Evolutionary conservation across 1,139 yeast genomes (phyloP).

Genomic region (Blastobotrys capitulatus): DNA sequence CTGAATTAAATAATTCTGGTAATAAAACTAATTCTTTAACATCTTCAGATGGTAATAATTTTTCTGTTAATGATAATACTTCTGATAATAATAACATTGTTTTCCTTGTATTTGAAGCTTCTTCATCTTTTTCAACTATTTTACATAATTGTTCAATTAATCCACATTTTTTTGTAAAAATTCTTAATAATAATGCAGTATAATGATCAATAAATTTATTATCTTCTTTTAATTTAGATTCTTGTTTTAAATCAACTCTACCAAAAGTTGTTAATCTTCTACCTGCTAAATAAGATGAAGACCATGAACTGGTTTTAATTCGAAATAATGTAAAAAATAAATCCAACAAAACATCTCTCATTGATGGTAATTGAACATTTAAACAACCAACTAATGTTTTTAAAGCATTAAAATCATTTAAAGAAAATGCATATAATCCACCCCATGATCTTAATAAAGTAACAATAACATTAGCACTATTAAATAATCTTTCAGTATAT

Average conservation of each 20-base stretch:
- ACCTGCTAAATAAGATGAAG: slow-evolving; percentile 38
- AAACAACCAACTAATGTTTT: slow-evolving; percentile 58
- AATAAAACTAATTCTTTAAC: slow-evolving; percentile 28
- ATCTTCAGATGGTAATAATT: slow-evolving; percentile 44
- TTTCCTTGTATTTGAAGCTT: slow-evolving; percentile 47
- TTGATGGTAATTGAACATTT: slow-evolving; percentile 47
- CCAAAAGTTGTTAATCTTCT: slow-evolving; percentile 31
- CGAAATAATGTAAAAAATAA: slow-evolving; percentile 63
- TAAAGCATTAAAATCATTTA: slow-evolving; percentile 53
- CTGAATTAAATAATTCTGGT: slow-evolving; percentile 31
- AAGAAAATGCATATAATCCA: slow-evolving; percentile 66
- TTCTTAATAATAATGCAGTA: slow-evolving; percentile 51
- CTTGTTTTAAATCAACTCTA: slow-evolving; percentile 20
- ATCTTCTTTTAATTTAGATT: slow-evolving; percentile 6
- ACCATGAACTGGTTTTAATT: slow-evolving; percentile 59
- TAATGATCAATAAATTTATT: slow-evolving; percentile 45
- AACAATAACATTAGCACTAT: slow-evolving; percentile 57
- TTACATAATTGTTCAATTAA: slow-evolving; percentile 46
- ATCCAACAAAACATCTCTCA: slow-evolving; percentile 65
- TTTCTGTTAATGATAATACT: slow-evolving; percentile 50
- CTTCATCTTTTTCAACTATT: slow-evolving; percentile 45
- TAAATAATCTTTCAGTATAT: slow-evolving; percentile 52
- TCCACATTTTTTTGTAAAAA: slow-evolving; percentile 49
- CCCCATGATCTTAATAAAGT: slow-evolving; percentile 65
- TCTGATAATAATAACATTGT: slow-evolving; percentile 62